Percentiles rank a stretch among this genome's conserved stretches.
Conservation (phyloP, 345 rosid genomes). For the Melastoma malabathricum region DNA sequence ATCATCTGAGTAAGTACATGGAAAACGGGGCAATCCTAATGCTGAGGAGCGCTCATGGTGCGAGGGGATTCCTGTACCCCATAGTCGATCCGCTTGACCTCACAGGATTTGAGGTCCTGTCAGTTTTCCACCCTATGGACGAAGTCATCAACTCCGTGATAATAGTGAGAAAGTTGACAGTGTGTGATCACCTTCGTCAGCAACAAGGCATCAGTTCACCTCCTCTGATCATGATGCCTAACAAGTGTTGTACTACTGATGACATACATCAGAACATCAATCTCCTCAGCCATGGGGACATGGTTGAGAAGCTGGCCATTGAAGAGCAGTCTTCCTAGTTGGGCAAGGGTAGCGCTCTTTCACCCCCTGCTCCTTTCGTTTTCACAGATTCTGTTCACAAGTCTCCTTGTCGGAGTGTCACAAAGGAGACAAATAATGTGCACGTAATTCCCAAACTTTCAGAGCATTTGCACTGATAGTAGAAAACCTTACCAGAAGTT, state of each 20-base stretch:
- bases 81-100: slow-evolving; percentile 59
- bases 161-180: slow-evolving; percentile 32
- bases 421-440: no score
- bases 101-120: slow-evolving; percentile 52
- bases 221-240: slow-evolving; percentile 24
- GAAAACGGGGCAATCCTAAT: slow-evolving; percentile 51
- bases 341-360: background rate
- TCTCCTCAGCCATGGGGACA: slow-evolving; percentile 44
- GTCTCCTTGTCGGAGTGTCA: background rate
- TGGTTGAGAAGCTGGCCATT: slow-evolving; percentile 47
- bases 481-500: no score
- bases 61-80: slow-evolving; percentile 77
- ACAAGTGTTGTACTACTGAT: slow-evolving; percentile 25
- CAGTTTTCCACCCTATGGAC: slow-evolving; percentile 63
- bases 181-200: slow-evolving; percentile 1
- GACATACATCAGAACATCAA: slow-evolving; percentile 37
- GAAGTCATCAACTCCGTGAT: slow-evolving; percentile 83
- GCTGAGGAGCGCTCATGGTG: slow-evolving; percentile 88
- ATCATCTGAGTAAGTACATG: slow-evolving; percentile 66
- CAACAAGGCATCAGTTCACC: slow-evolving; percentile 13
- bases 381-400: background rate
- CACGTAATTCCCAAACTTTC: no score
- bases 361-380: background rate
- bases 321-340: slow-evolving; percentile 22
- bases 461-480: no score